Conservation (phyloP, 352 stramenopile species). For the Pythium chondricola region DNA sequence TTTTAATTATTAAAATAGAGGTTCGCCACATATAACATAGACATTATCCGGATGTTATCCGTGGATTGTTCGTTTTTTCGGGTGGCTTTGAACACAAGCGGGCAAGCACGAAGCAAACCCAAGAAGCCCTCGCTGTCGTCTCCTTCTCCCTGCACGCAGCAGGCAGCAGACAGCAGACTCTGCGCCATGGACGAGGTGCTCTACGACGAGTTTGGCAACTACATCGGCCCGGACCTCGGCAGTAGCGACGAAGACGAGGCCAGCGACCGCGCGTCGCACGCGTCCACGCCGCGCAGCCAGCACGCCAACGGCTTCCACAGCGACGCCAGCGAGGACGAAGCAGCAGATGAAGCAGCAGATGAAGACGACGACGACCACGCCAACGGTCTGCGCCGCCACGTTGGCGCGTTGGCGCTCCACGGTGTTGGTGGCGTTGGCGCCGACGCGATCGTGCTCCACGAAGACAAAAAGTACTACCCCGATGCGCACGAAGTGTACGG, state of each 20-base stretch:
- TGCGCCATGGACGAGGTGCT: conserved; percentile 90
- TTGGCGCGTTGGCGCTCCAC: conserved; percentile 49
- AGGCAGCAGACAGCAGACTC: neutral
- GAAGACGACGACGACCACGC: conserved; percentile 14
- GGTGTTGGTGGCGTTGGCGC: conserved; percentile 45
- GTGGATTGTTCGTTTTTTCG: neutral
- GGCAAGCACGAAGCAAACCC: neutral
- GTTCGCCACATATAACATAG: no score
- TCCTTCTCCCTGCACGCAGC: no score
- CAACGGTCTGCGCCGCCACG: conserved; percentile 15
- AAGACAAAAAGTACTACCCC: conserved; percentile 99
- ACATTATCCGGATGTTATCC: neutral
- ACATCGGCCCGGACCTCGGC: conserved; percentile 97
- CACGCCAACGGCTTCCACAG: conserved; percentile 30
- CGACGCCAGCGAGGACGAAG: conserved; percentile 41
- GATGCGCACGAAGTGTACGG: conserved; percentile 95
- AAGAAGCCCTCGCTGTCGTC: neutral
- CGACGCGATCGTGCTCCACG: conserved; percentile 96
- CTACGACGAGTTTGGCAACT: conserved; percentile 99
- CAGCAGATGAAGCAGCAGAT: conserved; percentile 20
- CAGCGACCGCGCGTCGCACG: conserved; percentile 32
- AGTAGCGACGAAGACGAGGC: conserved; percentile 74
- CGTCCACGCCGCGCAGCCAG: conserved; percentile 27
- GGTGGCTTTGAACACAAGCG: neutral
- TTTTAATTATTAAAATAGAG: no score